These are phyloP conservation scores for Saturnispora sekii DNA, from an alignment of 805 yeast genomes.

Conservation along the genomic window DNA sequence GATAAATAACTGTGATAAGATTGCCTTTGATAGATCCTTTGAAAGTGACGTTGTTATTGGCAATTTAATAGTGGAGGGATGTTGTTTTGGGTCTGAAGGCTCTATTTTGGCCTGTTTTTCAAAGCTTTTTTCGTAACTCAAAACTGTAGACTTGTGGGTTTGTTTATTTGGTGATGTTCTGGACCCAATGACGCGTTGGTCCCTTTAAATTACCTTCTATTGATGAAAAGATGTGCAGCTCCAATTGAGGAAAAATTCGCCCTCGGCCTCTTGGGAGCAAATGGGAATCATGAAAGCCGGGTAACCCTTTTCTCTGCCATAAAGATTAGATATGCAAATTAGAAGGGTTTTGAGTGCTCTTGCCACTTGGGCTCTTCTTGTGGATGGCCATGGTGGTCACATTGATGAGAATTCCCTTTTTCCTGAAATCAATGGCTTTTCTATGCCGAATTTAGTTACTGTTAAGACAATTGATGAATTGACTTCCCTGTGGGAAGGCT, in stretches of 20 bases:
- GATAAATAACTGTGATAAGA: slow-evolving; percentile 45
- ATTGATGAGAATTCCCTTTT: not conserved
- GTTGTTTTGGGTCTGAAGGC: no score
- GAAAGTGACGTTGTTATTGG: slow-evolving; percentile 9
- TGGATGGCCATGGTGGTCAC: not conserved
- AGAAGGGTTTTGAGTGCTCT: not conserved
- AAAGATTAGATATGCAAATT: not conserved
- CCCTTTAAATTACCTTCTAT: no score
- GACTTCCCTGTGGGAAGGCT: slow-evolving; percentile 39
- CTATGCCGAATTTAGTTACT: slow-evolving; percentile 21
- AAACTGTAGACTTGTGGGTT: no score
- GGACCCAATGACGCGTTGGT: no score
- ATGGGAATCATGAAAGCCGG: not conserved
- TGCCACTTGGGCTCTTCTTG: not conserved
- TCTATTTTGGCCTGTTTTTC: no score
- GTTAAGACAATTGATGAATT: slow-evolving; percentile 17
- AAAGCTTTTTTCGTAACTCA: no score
- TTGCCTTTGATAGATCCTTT: slow-evolving; percentile 22
- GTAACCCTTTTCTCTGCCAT: not conserved
- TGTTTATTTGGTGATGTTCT: no score
- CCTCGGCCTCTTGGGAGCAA: not conserved
- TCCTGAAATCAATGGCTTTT: slow-evolving; percentile 10
- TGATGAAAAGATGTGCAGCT: no score
- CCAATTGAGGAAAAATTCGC: not conserved
- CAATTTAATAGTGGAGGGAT: not conserved